Percentiles rank a stretch among this genome's conserved stretches.
phyloP scores from a whole-genome alignment of 192 early-diverging fungal species.

The Coemansia erecta region DNA sequence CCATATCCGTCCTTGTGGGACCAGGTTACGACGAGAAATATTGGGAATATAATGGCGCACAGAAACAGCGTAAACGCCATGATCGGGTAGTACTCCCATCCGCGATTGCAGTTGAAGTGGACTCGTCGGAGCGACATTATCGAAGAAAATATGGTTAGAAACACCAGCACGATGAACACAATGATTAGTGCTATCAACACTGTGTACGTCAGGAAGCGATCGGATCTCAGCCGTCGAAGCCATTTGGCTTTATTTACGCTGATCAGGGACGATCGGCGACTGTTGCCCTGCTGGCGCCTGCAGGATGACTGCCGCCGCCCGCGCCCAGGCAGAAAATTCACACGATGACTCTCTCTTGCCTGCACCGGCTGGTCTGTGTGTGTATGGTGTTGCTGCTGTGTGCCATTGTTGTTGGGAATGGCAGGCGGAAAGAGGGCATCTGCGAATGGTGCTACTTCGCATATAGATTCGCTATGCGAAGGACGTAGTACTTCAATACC shows the following conservation, averaged over 20 bases:
- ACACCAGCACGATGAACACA: slow-evolving; percentile 1
- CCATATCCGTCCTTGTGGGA: slow-evolving; percentile 23
- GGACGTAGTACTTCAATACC: too few species aligned
- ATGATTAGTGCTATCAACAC: not conserved
- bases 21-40: slow-evolving; percentile 12
- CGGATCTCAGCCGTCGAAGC: slow-evolving; percentile 12
- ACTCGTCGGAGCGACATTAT: slow-evolving; percentile 16
- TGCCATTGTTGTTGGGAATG: not conserved
- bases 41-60: slow-evolving; percentile 5
- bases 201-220: slow-evolving; percentile 8
- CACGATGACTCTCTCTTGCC: not conserved
- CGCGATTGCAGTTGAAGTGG: slow-evolving; percentile 21
- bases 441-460: slow-evolving; percentile 7
- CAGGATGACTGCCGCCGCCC: not conserved
- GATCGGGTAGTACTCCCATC: slow-evolving; percentile 14
- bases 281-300: not conserved
- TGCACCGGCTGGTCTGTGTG: not conserved
- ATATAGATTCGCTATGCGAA: too few species aligned
- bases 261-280: not conserved
- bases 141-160: slow-evolving; percentile 20
- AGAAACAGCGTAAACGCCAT: not conserved
- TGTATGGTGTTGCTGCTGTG: not conserved
- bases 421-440: too few species aligned
- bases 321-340: too few species aligned
- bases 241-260: not conserved